A percentile compares a stretch with the other conserved stretches of the same genome.
Conservation (phyloP, 2,329 filamentous ascomycete genomes). For the Paracorniculantispora psalliotae region DNA sequence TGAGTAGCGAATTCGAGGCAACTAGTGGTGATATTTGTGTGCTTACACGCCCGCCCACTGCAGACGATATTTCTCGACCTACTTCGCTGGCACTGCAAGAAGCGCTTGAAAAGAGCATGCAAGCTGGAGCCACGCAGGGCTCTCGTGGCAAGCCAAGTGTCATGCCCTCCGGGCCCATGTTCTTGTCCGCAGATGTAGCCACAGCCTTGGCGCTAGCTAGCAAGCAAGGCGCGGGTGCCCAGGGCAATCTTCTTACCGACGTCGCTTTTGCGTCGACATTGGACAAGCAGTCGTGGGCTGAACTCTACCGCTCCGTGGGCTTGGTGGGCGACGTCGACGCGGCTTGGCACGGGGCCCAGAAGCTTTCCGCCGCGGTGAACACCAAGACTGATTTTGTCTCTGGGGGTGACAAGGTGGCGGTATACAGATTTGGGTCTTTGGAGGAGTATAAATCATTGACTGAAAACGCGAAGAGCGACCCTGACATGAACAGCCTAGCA, state of each 20-base stretch:
- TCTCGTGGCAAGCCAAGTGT: background rate
- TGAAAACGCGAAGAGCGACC: background rate
- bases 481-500: slow-evolving; percentile 10
- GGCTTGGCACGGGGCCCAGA: slow-evolving; percentile 1
- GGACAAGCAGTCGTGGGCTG: background rate
- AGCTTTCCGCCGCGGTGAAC: background rate
- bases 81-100: background rate
- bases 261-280: background rate
- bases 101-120: background rate
- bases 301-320: background rate
- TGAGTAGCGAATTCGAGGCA: background rate
- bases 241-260: background rate
- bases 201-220: background rate
- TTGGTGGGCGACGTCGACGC: background rate
- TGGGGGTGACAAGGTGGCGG: background rate
- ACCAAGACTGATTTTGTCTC: background rate
- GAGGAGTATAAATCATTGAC: slow-evolving; percentile 1
- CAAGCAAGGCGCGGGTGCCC: background rate
- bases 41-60: background rate
- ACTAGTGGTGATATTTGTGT: background rate
- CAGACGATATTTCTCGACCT: background rate
- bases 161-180: background rate
- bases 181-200: background rate
- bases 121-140: background rate
- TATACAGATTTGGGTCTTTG: background rate